phyloP scores from a whole-genome alignment of 2,329 filamentous ascomycete species.

The Nothophoma quercina region DNA sequence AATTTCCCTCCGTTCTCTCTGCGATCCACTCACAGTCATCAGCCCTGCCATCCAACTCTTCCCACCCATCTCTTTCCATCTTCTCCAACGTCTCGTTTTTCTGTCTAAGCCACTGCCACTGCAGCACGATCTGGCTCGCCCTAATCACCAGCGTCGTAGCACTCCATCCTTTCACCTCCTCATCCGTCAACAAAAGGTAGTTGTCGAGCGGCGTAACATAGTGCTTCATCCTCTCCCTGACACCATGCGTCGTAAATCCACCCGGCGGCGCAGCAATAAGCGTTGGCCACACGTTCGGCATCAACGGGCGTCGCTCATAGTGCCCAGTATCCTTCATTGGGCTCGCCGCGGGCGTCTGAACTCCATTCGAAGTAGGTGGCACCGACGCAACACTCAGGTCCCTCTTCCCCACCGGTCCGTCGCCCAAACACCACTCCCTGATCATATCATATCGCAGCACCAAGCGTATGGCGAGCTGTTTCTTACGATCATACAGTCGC shows the following conservation, averaged over 20 bases:
- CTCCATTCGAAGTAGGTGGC: background rate
- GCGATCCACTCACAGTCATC: slow-evolving; percentile 41
- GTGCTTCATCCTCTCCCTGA: slow-evolving; percentile 39
- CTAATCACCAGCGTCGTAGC: slow-evolving; percentile 12
- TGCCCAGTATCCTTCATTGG: background rate
- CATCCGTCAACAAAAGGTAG: slow-evolving; percentile 31
- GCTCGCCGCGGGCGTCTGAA: background rate
- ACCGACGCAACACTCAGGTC: slow-evolving; percentile 19
- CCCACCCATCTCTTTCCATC: slow-evolving; percentile 35
- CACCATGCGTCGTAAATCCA: slow-evolving; percentile 25
- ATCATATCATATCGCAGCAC: slow-evolving; percentile 41
- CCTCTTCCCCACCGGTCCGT: slow-evolving; percentile 10
- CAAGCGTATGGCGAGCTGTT: slow-evolving; percentile 27
- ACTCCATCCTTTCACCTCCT: slow-evolving; percentile 27
- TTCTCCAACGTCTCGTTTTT: slow-evolving; percentile 34
- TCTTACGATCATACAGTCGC: slow-evolving; percentile 27
- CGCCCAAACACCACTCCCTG: slow-evolving; percentile 27
- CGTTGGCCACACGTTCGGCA: slow-evolving; percentile 34
- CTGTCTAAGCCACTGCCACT: slow-evolving; percentile 41
- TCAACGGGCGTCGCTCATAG: slow-evolving; percentile 15
- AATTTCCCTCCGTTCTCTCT: slow-evolving; percentile 18
- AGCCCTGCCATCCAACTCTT: slow-evolving; percentile 30
- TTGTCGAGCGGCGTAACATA: slow-evolving; percentile 37
- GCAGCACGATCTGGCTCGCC: slow-evolving; percentile 24
- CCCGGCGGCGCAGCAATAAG: slow-evolving; percentile 28